Conservation (phyloP, 768 basidiomycete species). For the Macrocybe gigantea region DNA sequence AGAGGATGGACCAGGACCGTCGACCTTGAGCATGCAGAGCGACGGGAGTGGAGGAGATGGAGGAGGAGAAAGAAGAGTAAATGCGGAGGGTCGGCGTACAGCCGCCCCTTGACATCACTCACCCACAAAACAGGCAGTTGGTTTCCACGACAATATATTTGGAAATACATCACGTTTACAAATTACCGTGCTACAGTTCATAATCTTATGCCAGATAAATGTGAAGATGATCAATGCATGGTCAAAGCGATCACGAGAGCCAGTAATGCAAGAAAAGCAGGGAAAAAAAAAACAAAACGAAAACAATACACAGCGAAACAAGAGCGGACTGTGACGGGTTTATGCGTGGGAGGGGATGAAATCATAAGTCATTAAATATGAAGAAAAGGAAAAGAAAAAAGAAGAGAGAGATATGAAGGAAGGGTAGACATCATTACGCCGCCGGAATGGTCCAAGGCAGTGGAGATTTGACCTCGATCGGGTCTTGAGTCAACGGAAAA, state of each 20-base stretch:
- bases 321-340: not conserved
- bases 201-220: no score
- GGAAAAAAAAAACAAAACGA: not conserved
- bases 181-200: no score
- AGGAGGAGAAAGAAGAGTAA: not conserved
- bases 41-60: not conserved
- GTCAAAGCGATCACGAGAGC: not conserved
- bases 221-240: not conserved
- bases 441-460: slow-evolving; percentile 21
- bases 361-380: not conserved
- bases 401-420: not conserved
- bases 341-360: not conserved
- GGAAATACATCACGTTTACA: no score
- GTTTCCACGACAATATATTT: no score
- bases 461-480: slow-evolving; percentile 22
- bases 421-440: not conserved
- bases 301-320: slow-evolving; percentile 1
- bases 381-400: no score
- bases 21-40: slow-evolving; percentile 3
- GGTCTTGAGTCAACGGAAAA: slow-evolving; percentile 13
- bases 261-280: not conserved
- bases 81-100: no score
- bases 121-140: no score
- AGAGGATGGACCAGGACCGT: slow-evolving; percentile 1
- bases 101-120: no score